Evolutionary conservation across 192 early-diverging fungal species (phyloP).

Genomic region (Coemansia sp.): DNA sequence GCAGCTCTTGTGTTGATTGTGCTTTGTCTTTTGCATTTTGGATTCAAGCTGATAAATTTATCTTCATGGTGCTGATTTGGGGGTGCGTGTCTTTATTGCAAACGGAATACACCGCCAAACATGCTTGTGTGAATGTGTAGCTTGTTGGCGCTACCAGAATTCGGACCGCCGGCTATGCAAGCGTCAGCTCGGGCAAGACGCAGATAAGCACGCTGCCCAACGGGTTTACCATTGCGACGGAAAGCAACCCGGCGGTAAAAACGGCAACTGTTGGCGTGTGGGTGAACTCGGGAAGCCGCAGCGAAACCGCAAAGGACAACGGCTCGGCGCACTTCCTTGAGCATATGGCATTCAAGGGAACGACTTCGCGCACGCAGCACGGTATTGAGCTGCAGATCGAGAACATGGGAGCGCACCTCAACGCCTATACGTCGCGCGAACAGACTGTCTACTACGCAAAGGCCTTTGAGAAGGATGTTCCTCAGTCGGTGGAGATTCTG

Average conservation of each 20-base stretch:
- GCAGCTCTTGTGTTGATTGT: no score
- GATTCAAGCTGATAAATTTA: no score
- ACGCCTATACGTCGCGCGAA: conserved; percentile 98
- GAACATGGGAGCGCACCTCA: conserved; percentile 97
- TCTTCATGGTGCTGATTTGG: no score
- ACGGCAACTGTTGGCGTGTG: conserved; percentile 89
- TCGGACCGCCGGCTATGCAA: conserved; percentile 53
- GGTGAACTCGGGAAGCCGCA: conserved; percentile 86
- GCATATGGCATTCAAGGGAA: conserved; percentile 99
- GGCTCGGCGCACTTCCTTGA: conserved; percentile 97
- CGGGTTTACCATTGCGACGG: conserved; percentile 82
- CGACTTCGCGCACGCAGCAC: conserved; percentile 78
- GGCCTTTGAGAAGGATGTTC: conserved; percentile 83
- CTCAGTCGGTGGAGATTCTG: conserved; percentile 88
- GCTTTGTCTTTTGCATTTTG: no score
- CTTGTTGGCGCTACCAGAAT: conserved; percentile 40
- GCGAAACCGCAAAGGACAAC: conserved; percentile 82
- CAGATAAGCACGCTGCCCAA: conserved; percentile 72
- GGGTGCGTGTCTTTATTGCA: no score
- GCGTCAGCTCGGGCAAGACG: conserved; percentile 51
- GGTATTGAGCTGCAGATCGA: conserved; percentile 95
- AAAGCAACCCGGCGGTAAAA: conserved; percentile 74
- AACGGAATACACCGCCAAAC: no score
- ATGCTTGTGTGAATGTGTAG: conserved; percentile 15
- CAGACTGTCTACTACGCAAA: conserved; percentile 99